These are phyloP conservation scores for Tuber brumale DNA, from an alignment of 495 filamentous ascomycete species.

Conservation along the genomic window DNA sequence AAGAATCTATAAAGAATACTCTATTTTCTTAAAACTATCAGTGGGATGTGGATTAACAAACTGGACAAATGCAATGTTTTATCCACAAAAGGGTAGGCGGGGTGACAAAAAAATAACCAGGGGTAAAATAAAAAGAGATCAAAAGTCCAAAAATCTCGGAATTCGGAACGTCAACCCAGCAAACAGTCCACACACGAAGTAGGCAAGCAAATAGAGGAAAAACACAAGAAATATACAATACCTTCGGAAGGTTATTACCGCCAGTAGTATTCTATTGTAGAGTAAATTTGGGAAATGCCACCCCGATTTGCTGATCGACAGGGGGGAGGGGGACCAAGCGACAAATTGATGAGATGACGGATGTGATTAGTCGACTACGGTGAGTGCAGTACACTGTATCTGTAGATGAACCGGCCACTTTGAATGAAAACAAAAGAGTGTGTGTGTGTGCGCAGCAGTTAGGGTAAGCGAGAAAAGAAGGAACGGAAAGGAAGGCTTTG, in stretches of 20 bases:
- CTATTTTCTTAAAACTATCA: slow-evolving; percentile 32
- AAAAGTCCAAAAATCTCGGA: slow-evolving; percentile 21
- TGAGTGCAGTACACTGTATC: not conserved
- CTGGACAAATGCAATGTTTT: not conserved
- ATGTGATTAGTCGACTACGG: not conserved
- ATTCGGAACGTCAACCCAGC: slow-evolving; percentile 17
- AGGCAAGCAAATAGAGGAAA: not conserved
- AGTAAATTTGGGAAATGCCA: not conserved
- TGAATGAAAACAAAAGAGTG: slow-evolving; percentile 3
- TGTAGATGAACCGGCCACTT: not conserved
- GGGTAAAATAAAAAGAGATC: slow-evolving; percentile 6
- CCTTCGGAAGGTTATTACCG: not conserved
- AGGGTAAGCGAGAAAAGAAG: not conserved
- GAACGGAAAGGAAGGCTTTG: slow-evolving; percentile 10
- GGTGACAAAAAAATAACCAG: slow-evolving; percentile 16
- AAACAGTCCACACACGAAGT: slow-evolving; percentile 21
- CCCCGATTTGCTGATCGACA: not conserved
- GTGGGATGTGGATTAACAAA: slow-evolving; percentile 11
- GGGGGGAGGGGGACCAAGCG: not conserved
- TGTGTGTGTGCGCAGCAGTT: slow-evolving; percentile 1
- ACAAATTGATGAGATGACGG: not conserved
- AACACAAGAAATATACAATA: not conserved
- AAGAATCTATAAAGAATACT: slow-evolving; percentile 26
- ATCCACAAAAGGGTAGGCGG: slow-evolving; percentile 10
- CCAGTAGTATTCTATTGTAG: not conserved